phyloP scores from a whole-genome alignment of 352 stramenopile genomes.

The Phytophthora crassamura region DNA sequence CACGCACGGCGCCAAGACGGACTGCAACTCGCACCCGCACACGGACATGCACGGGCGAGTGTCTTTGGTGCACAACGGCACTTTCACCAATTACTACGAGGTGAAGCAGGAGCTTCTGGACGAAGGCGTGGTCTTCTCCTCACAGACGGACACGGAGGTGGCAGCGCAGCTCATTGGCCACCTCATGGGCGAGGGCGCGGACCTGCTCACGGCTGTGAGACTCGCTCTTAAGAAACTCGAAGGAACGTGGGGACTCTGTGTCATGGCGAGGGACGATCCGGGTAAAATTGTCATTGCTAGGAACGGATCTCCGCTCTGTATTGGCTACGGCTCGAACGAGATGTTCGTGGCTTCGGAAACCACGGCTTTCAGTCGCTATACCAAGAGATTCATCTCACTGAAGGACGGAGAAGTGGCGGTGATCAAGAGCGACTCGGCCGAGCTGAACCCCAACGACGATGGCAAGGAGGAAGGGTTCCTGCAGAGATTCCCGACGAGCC shows the following conservation, averaged over 20 bases:
- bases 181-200: constrained; percentile 84
- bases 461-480: constrained; percentile 82
- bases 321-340: constrained; percentile 91
- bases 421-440: constrained; percentile 92
- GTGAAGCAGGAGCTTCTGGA: constrained; percentile 89
- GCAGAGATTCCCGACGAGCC: constrained; percentile 85
- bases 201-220: constrained; percentile 90
- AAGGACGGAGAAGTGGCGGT: constrained; percentile 97
- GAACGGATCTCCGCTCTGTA: constrained; percentile 95
- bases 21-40: constrained; percentile 99
- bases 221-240: constrained; percentile 92
- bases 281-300: constrained; percentile 97
- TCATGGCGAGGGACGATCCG: constrained; percentile 92
- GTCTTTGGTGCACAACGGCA: constrained; percentile 99
- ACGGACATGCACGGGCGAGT: constrained; percentile 93
- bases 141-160: constrained; percentile 99
- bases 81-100: constrained; percentile 97
- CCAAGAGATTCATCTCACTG: constrained; percentile 98
- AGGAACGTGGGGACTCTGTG: constrained; percentile 96
- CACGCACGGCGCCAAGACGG: constrained; percentile 98
- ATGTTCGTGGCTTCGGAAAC: constrained; percentile 98
- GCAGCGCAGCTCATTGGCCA: constrained; percentile 97
- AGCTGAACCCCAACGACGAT: constrained; percentile 90
- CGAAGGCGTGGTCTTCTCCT: constrained; percentile 93
- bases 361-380: constrained; percentile 94